Base-by-base conservation (phyloP, 2,329 filamentous ascomycete species). In the Tolypocladium tundrense region DNA sequence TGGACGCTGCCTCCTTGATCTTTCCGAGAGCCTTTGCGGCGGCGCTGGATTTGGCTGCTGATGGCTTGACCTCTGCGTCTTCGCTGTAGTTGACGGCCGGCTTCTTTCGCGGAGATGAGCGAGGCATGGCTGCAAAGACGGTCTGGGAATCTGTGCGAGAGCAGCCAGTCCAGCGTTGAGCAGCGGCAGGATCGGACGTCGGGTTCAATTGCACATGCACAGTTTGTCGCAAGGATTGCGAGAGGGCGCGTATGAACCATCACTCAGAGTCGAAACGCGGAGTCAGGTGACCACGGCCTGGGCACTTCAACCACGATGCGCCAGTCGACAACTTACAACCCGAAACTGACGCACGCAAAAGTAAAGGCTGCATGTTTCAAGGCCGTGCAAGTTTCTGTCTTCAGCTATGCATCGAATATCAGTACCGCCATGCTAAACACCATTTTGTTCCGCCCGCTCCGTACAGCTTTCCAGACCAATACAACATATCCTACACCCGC, bases 71-170 rank as follows among this genome's bases (percentile, higher is more conserved):
- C 16, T 62, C 60, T 35, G 66, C 62, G 60, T 63, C 67, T 56
- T 72, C 68, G 61, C 65, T 68, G 61, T 72, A 72, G 61, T 67
- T 70, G 33, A 71, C 61, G 37, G 60, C 56, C 58, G 66, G 64
- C 59, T 62, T 70, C 55, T 68, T 73, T 42, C 73, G 68, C 40
- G 66, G 59, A 3, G 73, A 72, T 7, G 67, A 64, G 37, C 72
- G 72, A 40, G 68, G 60, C 73, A 75, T 76, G 27, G 48, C 27
- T 35, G 48, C 48, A 35, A 4, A 19, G 16, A 33, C 16, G 8
- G 31, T 10, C 13, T 31, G 19, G 16, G 4, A 13, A 2, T 6
- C 16, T 21, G 19, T 52, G 48, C 31, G 24, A 37, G 31, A 21
- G 33, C 9, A 5, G 48, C 21, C 31, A 51, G 19, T 51, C 8